phyloP scores from a whole-genome alignment of 352 stramenopile genomes.

The Sclerospora graminicola region DNA sequence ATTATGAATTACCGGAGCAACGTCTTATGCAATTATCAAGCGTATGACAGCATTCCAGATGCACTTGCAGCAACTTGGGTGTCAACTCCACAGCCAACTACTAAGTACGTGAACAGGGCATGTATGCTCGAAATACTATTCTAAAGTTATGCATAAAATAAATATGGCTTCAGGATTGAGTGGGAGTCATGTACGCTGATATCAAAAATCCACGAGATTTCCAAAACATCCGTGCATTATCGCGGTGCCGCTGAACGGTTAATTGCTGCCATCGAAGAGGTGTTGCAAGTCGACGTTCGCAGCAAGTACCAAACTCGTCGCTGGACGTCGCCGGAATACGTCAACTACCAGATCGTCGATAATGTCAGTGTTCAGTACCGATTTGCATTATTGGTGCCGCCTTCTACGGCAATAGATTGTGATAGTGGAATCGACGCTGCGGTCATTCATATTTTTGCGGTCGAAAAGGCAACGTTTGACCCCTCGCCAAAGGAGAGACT shows the following conservation, averaged over 20 bases:
- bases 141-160: neutral
- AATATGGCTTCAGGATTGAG: slow-evolving; percentile 21
- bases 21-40: slow-evolving; percentile 8
- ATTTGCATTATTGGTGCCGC: slow-evolving; percentile 15
- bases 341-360: slow-evolving; percentile 47
- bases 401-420: neutral
- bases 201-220: slow-evolving; percentile 21
- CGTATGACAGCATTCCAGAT: slow-evolving; percentile 41
- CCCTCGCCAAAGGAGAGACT: neutral
- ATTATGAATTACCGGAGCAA: neutral
- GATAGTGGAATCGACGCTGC: slow-evolving; percentile 10
- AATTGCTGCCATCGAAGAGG: slow-evolving; percentile 42
- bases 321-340: slow-evolving; percentile 21
- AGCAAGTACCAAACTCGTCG: slow-evolving; percentile 66
- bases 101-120: slow-evolving; percentile 22
- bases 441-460: slow-evolving; percentile 21
- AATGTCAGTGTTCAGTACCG: slow-evolving; percentile 42
- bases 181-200: slow-evolving; percentile 28
- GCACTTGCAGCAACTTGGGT: slow-evolving; percentile 34
- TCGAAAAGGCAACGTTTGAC: slow-evolving; percentile 12
- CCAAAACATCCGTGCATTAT: slow-evolving; percentile 37
- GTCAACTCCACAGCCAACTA: slow-evolving; percentile 20
- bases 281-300: slow-evolving; percentile 61
- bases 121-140: neutral
- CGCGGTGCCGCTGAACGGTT: slow-evolving; percentile 18